Base-by-base conservation (phyloP, 1,139 yeast species). In the Entelexis paramagnoliae region DNA sequence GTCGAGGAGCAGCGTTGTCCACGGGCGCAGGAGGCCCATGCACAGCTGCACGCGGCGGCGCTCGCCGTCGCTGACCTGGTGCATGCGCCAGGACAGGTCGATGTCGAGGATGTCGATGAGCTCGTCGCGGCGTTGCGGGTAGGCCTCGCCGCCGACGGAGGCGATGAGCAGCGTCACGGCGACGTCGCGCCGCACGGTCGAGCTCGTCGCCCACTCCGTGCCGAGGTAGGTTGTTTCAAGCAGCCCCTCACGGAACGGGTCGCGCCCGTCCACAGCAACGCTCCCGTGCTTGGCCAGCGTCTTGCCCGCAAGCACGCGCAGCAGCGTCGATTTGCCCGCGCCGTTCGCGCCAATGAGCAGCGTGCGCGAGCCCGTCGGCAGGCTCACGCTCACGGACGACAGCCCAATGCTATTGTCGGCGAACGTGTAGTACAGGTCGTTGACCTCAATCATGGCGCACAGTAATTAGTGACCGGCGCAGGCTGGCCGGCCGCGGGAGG, bases 171-270 rank as follows among this genome's bases (percentile, higher is more conserved):
- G 77, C 28, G 81, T 75, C 8, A 91, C 96, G 0, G 94, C 87
- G 53, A 91, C 85, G 65, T 91, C 98, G 58, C 96, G 73, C 62
- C 89, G 81, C 3, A 89, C 93, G 47, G 88, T 80, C 20, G 89
- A 86, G 68, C 88, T 91, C 50, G 85, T 79, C 8, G 96, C 96
- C 98, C 98, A 91, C 65, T 91, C 98, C 0, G 97, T 91, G 3
- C 98, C 98, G 47, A 91, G 71, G 65, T 91, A 91, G 0, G 96
- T 85, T n/a, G 88, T 78, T 46, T 83, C 83, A 49, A 74, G 78
- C n/a, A 69, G 60, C 22, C 77, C 72, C 45, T 77, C 73, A 43
- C 79, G 72, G 68, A 91, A 91, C 1, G 98, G 98, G 63, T 91
- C 95, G 51, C 77, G 72, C 1, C 95, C 96, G 38, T 87, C 86